A percentile compares a stretch with the other conserved stretches of the same genome.
These are phyloP conservation scores for Clavispora vitiphila DNA, from an alignment of 805 yeast species.

Conservation along the genomic window DNA sequence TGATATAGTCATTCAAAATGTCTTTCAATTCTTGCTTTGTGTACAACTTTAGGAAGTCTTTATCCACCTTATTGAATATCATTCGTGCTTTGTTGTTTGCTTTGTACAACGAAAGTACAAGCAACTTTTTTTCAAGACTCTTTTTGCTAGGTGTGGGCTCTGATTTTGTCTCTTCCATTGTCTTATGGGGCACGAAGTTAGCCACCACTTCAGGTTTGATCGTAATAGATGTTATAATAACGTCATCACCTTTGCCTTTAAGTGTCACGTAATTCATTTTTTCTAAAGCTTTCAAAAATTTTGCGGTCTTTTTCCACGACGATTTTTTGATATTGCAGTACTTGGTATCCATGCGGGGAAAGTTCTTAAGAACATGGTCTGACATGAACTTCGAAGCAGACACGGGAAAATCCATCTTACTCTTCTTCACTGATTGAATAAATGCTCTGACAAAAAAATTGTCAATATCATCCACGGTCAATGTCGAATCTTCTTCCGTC, in stretches of 20 bases:
- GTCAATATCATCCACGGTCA: constrained; percentile 66
- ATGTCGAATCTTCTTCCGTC: constrained; percentile 30
- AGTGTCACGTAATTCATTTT: constrained; percentile 62
- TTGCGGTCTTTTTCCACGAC: constrained; percentile 85
- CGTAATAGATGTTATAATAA: constrained; percentile 38
- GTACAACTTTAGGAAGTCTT: constrained; percentile 39
- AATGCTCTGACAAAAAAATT: constrained; percentile 68
- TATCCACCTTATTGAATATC: constrained; percentile 41
- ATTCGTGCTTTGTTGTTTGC: constrained; percentile 48
- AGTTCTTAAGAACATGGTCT: constrained; percentile 58
- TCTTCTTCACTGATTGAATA: constrained; percentile 60
- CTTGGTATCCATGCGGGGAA: constrained; percentile 60
- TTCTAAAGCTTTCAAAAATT: constrained; percentile 82
- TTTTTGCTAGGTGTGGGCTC: constrained; percentile 22
- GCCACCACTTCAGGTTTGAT: constrained; percentile 35
- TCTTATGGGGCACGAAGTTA: constrained; percentile 61
- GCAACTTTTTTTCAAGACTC: constrained; percentile 21
- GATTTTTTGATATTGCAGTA: constrained; percentile 67
- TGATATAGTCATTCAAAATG: constrained; percentile 53
- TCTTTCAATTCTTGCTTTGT: constrained; percentile 50
- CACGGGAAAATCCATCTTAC: constrained; percentile 58
- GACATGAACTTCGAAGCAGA: constrained; percentile 73
- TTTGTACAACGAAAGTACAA: constrained; percentile 44
- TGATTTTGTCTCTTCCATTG: constrained; percentile 18
- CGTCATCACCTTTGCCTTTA: constrained; percentile 84